phyloP scores from a whole-genome alignment of 1,284 basidiomycete species.

The Apiotrichum montevideense region DNA sequence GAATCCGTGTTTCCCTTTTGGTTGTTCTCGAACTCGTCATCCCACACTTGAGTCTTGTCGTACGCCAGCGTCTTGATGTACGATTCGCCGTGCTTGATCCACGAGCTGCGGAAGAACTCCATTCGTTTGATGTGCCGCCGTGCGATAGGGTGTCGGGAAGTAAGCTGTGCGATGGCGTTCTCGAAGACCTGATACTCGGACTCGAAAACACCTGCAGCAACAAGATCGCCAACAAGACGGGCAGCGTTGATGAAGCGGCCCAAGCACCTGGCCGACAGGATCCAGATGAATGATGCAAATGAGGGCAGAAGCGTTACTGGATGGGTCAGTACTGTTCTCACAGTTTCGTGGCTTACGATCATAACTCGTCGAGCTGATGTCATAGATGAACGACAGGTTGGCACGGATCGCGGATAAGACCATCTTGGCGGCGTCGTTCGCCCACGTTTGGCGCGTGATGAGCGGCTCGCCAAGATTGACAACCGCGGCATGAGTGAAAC shows the following conservation, averaged over 20 bases:
- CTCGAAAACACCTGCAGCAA: constrained; percentile 30
- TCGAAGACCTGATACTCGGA: constrained; percentile 37
- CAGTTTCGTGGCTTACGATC: constrained; percentile 24
- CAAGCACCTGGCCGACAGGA: constrained; percentile 23
- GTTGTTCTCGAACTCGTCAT: constrained; percentile 1
- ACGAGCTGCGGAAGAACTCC: constrained; percentile 13
- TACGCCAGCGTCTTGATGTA: background rate
- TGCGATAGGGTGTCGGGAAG: constrained; percentile 30
- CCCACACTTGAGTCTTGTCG: constrained; percentile 3
- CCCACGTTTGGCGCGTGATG: constrained; percentile 35
- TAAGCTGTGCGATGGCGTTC: constrained; percentile 27
- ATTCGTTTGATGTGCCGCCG: constrained; percentile 27
- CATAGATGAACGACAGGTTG: constrained; percentile 37
- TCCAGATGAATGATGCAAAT: constrained; percentile 25
- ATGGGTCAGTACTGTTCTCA: background rate
- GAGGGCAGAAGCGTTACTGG: constrained; percentile 33
- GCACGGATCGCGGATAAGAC: constrained; percentile 37
- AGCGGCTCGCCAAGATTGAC: constrained; percentile 33
- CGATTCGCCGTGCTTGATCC: background rate
- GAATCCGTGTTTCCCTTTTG: background rate
- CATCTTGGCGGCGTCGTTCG: constrained; percentile 32
- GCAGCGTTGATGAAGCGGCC: constrained; percentile 36
- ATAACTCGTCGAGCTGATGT: constrained; percentile 36
- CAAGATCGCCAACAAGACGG: constrained; percentile 18
- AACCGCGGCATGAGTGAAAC: constrained; percentile 29